Percentiles rank a stretch among this genome's conserved stretches.
phyloP scores from a whole-genome alignment of 352 stramenopile genomes.

The Hyaloperonospora brassicae region DNA sequence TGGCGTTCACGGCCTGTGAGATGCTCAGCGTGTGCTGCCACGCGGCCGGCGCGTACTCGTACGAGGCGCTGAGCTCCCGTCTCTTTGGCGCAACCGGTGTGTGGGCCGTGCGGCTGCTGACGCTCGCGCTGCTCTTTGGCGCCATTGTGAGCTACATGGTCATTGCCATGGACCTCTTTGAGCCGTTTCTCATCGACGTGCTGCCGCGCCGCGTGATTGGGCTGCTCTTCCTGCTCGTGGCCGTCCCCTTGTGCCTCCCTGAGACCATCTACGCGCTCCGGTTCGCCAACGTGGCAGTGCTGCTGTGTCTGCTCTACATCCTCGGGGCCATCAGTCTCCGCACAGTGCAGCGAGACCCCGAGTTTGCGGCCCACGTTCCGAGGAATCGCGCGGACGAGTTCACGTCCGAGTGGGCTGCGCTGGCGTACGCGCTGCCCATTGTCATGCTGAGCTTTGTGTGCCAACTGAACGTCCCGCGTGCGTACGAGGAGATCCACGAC shows the following conservation, averaged over 20 bases:
- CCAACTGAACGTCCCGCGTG: conserved; percentile 73
- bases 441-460: conserved; percentile 74
- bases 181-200: conserved; percentile 53
- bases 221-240: conserved; percentile 52
- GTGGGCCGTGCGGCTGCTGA: conserved; percentile 66
- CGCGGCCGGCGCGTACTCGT: conserved; percentile 60
- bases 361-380: conserved; percentile 32
- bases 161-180: conserved; percentile 79
- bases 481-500: conserved; percentile 72
- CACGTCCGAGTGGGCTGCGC: conserved; percentile 41
- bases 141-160: conserved; percentile 79
- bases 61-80: conserved; percentile 70
- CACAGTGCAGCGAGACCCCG: conserved; percentile 35
- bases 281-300: conserved; percentile 71
- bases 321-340: conserved; percentile 52
- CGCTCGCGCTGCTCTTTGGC: conserved; percentile 68
- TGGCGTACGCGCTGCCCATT: conserved; percentile 73
- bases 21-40: conserved; percentile 64
- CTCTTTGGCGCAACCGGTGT: conserved; percentile 59
- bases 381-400: conserved; percentile 46
- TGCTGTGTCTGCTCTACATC: conserved; percentile 77
- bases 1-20: conserved; percentile 67
- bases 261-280: conserved; percentile 80
- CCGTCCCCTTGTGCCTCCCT: conserved; percentile 68
- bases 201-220: conserved; percentile 59